These are phyloP conservation scores for Penicillium crystallinum DNA, from an alignment of 495 filamentous ascomycete species.

Conservation along the genomic window DNA sequence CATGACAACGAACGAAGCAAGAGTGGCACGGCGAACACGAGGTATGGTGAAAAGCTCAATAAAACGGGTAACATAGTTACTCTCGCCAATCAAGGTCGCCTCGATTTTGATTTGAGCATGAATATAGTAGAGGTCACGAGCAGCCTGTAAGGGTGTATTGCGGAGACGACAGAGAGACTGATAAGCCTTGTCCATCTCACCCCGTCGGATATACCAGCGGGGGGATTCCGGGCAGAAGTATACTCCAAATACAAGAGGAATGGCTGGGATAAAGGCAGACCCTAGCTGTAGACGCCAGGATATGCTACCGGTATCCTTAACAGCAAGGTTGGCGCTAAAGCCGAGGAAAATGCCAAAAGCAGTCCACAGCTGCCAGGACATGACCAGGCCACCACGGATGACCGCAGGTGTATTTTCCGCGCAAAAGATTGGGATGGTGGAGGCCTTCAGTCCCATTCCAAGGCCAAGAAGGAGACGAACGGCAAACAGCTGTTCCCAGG, in stretches of 20 bases:
- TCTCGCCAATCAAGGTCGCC: constrained; percentile 37
- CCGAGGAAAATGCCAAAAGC: constrained; percentile 60
- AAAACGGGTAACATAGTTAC: constrained; percentile 54
- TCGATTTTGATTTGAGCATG: constrained; percentile 55
- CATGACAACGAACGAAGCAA: constrained; percentile 63
- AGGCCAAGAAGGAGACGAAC: constrained; percentile 56
- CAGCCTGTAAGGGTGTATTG: constrained; percentile 55
- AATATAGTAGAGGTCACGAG: constrained; percentile 63
- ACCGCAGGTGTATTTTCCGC: constrained; percentile 57
- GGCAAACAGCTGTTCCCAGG: constrained; percentile 55
- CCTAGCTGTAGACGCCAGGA: constrained; percentile 62
- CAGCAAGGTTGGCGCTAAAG: constrained; percentile 54
- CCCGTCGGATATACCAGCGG: constrained; percentile 62
- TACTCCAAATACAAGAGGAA: constrained; percentile 58
- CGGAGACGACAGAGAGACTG: constrained; percentile 57
- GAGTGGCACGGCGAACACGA: constrained; percentile 60
- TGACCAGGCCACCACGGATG: constrained; percentile 59
- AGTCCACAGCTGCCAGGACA: constrained; percentile 55
- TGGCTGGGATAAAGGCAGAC: constrained; percentile 65
- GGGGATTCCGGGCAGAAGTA: constrained; percentile 67
- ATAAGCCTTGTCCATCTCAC: constrained; percentile 51
- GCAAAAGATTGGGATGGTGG: constrained; percentile 58
- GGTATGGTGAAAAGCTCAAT: constrained; percentile 64
- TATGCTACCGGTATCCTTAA: constrained; percentile 49
- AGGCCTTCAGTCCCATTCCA: constrained; percentile 62